These are phyloP conservation scores for Cyclocybe cylindracea DNA, from an alignment of 768 basidiomycete genomes.

Conservation along the genomic window DNA sequence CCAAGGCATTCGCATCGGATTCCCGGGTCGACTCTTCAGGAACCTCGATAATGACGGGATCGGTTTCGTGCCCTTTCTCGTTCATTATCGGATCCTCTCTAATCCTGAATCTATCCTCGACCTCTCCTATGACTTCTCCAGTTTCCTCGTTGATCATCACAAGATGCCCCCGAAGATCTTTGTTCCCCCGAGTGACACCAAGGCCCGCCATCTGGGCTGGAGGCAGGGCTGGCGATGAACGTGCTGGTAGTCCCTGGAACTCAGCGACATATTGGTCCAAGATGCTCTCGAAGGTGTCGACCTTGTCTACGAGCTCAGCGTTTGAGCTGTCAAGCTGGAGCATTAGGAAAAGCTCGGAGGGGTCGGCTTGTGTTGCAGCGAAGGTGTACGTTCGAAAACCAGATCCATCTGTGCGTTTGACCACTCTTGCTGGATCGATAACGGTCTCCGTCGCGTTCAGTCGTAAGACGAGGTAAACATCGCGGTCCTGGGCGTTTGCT, in stretches of 20 bases:
- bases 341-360: slow-evolving; percentile 37
- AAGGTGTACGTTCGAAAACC: slow-evolving; percentile 48
- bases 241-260: slow-evolving; percentile 27
- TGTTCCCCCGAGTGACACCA: slow-evolving; percentile 21
- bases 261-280: slow-evolving; percentile 62
- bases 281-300: slow-evolving; percentile 67
- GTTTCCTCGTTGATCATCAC: slow-evolving; percentile 73
- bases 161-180: slow-evolving; percentile 55
- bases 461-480: slow-evolving; percentile 68
- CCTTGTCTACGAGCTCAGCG: slow-evolving; percentile 47
- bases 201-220: slow-evolving; percentile 16
- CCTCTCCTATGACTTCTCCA: slow-evolving; percentile 70
- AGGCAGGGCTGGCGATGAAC: neutral
- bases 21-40: slow-evolving; percentile 45
- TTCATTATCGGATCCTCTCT: slow-evolving; percentile 60
- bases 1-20: slow-evolving; percentile 42
- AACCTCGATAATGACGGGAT: slow-evolving; percentile 75
- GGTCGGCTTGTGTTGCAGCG: slow-evolving; percentile 35
- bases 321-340: slow-evolving; percentile 30
- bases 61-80: slow-evolving; percentile 50
- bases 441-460: slow-evolving; percentile 57
- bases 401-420: slow-evolving; percentile 39
- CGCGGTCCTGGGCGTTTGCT: slow-evolving; percentile 37
- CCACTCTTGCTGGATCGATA: slow-evolving; percentile 54
- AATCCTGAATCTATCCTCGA: slow-evolving; percentile 58